These are phyloP conservation scores for Choiromyces venosus DNA, from an alignment of 495 filamentous ascomycete species.

Conservation along the genomic window DNA sequence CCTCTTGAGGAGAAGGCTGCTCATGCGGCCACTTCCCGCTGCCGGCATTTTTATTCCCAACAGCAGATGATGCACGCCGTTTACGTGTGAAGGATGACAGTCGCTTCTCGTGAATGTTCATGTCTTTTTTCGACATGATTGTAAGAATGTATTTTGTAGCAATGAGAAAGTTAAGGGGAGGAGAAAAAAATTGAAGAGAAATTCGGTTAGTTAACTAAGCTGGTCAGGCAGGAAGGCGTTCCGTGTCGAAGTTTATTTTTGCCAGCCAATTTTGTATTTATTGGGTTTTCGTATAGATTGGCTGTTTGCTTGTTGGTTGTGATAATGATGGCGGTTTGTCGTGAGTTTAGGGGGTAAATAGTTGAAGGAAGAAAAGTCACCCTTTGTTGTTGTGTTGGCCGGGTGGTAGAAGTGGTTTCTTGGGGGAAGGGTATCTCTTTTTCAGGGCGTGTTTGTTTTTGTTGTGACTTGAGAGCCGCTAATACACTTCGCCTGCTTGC, in stretches of 20 bases:
- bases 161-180: background rate
- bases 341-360: background rate
- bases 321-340: background rate
- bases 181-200: background rate
- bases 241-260: background rate
- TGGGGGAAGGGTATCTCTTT: background rate
- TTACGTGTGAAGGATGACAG: constrained; percentile 33
- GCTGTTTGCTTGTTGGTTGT: too few relatives aligned
- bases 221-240: background rate
- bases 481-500: background rate
- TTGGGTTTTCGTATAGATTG: background rate
- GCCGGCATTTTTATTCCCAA: constrained; percentile 7
- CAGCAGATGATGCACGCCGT: constrained; percentile 18
- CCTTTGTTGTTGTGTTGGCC: background rate
- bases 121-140: constrained; percentile 25
- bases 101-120: constrained; percentile 37
- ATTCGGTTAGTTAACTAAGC: background rate
- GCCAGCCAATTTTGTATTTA: background rate
- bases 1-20: constrained; percentile 25
- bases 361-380: background rate
- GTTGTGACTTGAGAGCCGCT: background rate
- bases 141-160: background rate
- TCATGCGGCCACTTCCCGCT: constrained; percentile 36
- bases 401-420: background rate
- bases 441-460: background rate